Conservation (phyloP, 306 rosid species). For the Citrullus mucosospermus region DNA sequence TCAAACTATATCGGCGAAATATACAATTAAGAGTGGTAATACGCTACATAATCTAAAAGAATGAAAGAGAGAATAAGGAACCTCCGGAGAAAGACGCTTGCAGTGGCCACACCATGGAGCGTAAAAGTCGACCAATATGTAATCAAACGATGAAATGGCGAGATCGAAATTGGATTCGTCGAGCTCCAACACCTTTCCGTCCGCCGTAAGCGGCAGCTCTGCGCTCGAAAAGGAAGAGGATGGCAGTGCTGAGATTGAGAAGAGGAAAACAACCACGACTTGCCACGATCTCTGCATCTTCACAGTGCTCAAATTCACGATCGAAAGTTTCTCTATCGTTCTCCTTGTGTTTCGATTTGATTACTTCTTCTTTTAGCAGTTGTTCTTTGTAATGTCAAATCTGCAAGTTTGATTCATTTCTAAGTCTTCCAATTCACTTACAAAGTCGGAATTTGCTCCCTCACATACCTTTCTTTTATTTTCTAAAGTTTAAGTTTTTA, state of each 20-base stretch:
- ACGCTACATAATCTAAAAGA: neutral
- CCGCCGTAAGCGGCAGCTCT: constrained; percentile 15
- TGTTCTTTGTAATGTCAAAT: neutral
- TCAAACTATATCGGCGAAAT: neutral
- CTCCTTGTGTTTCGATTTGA: neutral
- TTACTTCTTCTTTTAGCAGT: neutral
- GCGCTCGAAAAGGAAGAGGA: constrained; percentile 3
- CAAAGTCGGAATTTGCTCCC: neutral
- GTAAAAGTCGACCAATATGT: constrained; percentile 72
- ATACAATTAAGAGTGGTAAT: neutral
- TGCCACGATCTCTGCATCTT: constrained; percentile 4
- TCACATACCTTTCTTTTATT: neutral
- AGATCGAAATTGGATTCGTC: constrained; percentile 85
- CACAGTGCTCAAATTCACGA: neutral
- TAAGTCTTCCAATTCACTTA: neutral
- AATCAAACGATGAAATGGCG: constrained; percentile 66
- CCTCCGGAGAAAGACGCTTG: constrained; percentile 97
- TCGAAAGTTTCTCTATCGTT: neutral
- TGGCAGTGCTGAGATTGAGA: neutral
- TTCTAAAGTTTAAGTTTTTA: neutral
- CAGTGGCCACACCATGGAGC: constrained; percentile 99
- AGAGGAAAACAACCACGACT: neutral
- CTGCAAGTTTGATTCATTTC: neutral
- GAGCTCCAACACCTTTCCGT: constrained; percentile 72
- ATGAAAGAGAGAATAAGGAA: constrained; percentile 5